Percentiles rank a stretch among this genome's conserved stretches.
Evolutionary conservation across 2,329 filamentous ascomycete species (phyloP).

Genomic region (Cladophialophora psammophila): DNA sequence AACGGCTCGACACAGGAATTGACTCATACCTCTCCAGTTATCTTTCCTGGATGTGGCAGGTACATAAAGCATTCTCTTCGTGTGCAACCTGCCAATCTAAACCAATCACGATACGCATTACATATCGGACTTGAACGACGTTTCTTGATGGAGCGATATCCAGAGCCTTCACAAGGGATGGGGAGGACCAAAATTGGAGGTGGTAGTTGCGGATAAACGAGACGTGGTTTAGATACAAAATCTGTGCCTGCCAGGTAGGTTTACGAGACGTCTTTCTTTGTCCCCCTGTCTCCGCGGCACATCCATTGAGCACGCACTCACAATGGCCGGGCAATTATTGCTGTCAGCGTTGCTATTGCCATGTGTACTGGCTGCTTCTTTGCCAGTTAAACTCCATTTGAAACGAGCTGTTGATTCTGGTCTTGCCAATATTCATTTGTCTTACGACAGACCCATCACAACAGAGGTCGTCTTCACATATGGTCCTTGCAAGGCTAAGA

Average conservation of each 20-base stretch:
- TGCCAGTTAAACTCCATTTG: constrained; percentile 30
- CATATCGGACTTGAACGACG: constrained; percentile 28
- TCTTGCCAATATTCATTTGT: constrained; percentile 30
- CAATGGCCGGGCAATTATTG: constrained; percentile 18
- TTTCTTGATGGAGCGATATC: not conserved
- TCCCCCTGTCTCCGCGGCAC: not conserved
- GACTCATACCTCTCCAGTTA: not conserved
- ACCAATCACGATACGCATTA: constrained; percentile 14
- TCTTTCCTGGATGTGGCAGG: constrained; percentile 9
- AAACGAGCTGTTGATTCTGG: constrained; percentile 30
- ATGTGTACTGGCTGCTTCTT: constrained; percentile 17
- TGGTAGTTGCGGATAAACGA: not conserved
- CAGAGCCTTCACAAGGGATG: not conserved
- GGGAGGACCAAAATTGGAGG: not conserved
- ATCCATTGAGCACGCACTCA: not conserved
- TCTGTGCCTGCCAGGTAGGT: not conserved
- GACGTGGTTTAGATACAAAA: constrained; percentile 13
- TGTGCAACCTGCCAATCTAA: constrained; percentile 31
- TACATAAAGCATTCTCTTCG: not conserved
- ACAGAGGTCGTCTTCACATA: constrained; percentile 30
- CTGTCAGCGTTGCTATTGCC: constrained; percentile 19
- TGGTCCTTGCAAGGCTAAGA: constrained; percentile 26
- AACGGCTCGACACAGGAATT: not conserved
- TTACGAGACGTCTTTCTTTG: not conserved
- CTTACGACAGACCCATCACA: constrained; percentile 18